Base-by-base conservation (phyloP, 306 rosid species). In the Quercus variabilis region DNA sequence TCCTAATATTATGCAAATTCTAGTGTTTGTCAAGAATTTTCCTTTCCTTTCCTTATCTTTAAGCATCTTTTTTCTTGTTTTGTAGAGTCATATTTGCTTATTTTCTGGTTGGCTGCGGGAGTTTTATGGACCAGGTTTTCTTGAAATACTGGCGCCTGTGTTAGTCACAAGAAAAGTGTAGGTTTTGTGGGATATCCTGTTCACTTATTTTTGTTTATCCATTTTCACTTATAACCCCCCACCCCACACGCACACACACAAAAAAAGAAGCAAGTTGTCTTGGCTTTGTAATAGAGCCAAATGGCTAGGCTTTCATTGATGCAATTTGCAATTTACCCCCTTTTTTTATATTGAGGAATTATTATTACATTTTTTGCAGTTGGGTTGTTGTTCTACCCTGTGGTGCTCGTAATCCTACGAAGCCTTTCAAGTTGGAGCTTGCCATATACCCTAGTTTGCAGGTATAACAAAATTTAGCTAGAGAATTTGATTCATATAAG, bases 51-150 rank as follows among this genome's bases (percentile, higher is more conserved):
- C 57, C 12, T 51, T 78, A 74, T 69, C 56, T 55, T 59, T 25
- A 65, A 77, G 51, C 43, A 54, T 74, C 46, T 78, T 76, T 81
- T 78, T 58, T 72, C 21, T 57, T 76, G 58, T 54, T 78, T 76
- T 84, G 86, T 75, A 96, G 99, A 81, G 83, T 74, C 98, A 96
- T 88, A 83, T 93, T 51, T 88, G 96, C 87, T 86, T 96, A 85
- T 96, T 96, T 92, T 90, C 92, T 19, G 96, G 94, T 84, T 96
- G 98, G 98, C 69, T 96, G 91, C 88, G 98, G 21, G 99, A 93
- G 84, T 88, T 93, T 78, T 87, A 88, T 75, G 99, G 98, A 71
- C 98, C 91, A 67, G 96, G 98, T 67, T 96, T 96, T 80, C 88
- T 96, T 70, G 99, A 91, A 85, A 84, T 86, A n/a, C 67, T 92